Percentiles rank a stretch among this genome's conserved stretches.
Evolutionary conservation across 1,284 basidiomycete species (phyloP).

Genomic region (Cryptococcus wingfieldii): DNA sequence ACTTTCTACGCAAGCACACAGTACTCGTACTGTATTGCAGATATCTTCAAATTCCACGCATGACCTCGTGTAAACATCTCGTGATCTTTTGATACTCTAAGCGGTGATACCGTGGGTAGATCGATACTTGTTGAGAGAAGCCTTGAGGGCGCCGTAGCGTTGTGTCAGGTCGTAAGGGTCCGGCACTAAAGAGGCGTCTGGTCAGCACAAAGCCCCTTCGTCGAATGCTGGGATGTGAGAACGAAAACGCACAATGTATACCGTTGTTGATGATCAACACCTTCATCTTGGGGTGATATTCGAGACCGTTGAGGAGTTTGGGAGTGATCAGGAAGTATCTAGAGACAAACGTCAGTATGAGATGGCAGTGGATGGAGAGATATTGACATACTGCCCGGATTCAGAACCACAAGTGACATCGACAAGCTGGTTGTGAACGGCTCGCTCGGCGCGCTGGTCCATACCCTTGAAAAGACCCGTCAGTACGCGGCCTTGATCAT

Average conservation of each 20-base stretch:
- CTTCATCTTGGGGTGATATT: conserved; percentile 88
- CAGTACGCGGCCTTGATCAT: background rate
- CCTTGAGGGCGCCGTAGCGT: conserved; percentile 28
- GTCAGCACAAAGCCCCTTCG: background rate
- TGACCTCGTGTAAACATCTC: too few relatives aligned
- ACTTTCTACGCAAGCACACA: too few relatives aligned
- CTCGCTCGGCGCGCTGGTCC: conserved; percentile 89
- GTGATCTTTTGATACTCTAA: background rate
- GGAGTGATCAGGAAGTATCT: conserved; percentile 96
- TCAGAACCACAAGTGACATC: conserved; percentile 81
- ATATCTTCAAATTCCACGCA: too few relatives aligned
- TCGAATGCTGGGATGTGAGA: background rate
- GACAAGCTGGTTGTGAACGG: conserved; percentile 94
- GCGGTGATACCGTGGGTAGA: conserved; percentile 1
- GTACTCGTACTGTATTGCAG: too few relatives aligned
- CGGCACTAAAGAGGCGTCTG: conserved; percentile 18
- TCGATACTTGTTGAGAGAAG: conserved; percentile 26
- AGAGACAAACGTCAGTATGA: background rate
- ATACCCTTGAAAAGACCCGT: conserved; percentile 68
- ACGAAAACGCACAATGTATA: conserved; percentile 17
- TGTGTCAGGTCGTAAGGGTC: conserved; percentile 19
- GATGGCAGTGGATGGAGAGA: background rate
- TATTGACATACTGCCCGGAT: conserved; percentile 64
- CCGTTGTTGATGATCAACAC: conserved; percentile 94
- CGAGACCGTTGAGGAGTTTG: conserved; percentile 83